A percentile compares a stretch with the other conserved stretches of the same genome.
Evolutionary conservation across 129 eudicot species (phyloP).

Genomic region (Centella asiatica): DNA sequence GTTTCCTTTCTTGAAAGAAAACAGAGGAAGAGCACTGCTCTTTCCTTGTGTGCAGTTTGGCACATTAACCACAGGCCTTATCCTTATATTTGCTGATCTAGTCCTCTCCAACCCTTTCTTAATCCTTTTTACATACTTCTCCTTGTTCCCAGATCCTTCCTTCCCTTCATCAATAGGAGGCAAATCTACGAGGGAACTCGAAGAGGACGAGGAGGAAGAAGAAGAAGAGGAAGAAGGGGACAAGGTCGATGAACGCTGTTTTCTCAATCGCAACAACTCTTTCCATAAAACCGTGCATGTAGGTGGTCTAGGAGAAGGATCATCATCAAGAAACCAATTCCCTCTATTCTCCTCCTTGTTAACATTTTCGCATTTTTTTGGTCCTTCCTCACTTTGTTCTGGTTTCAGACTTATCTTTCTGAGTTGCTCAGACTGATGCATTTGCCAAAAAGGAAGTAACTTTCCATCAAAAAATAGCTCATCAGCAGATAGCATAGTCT

Average conservation of each 20-base stretch:
- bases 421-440: constrained; percentile 55
- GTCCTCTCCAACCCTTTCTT: constrained; percentile 80
- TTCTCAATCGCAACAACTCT: constrained; percentile 61
- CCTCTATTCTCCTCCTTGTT: constrained; percentile 17
- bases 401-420: constrained; percentile 42
- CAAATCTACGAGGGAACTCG: constrained; percentile 19
- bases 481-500: constrained; percentile 66
- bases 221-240: constrained; percentile 51
- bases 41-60: constrained; percentile 53
- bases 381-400: constrained; percentile 21
- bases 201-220: constrained; percentile 46
- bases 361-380: constrained; percentile 6
- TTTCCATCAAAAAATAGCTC: constrained; percentile 79
- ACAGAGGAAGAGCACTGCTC: constrained; percentile 52
- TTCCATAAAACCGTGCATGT: constrained; percentile 93
- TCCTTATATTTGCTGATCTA: constrained; percentile 53
- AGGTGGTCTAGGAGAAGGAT: constrained; percentile 95
- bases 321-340: constrained; percentile 84
- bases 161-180: constrained; percentile 30
- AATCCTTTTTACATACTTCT: constrained; percentile 39
- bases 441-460: constrained; percentile 74
- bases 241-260: constrained; percentile 47
- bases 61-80: constrained; percentile 73
- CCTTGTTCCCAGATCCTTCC: constrained; percentile 34
- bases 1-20: constrained; percentile 51